These are phyloP conservation scores for Vanrija pseudolonga DNA, from an alignment of 1,284 basidiomycete genomes.

Conservation along the genomic window DNA sequence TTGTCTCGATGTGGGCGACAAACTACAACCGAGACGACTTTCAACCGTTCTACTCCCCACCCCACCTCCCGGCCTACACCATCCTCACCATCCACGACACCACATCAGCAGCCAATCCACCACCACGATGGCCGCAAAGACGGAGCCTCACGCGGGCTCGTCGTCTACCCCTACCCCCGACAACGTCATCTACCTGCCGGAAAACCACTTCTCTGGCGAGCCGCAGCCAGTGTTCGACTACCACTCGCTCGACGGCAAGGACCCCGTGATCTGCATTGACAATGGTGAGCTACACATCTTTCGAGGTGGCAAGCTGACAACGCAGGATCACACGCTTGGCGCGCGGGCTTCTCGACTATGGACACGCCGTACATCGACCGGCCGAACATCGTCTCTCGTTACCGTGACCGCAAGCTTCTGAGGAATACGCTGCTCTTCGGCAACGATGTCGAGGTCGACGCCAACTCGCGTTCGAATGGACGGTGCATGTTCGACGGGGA, in stretches of 20 bases:
- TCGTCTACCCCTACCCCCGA: constrained; percentile 14
- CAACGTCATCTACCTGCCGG: constrained; percentile 33
- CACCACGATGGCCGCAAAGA: constrained; percentile 1
- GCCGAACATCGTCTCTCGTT: constrained; percentile 73
- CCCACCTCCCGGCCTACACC: background rate
- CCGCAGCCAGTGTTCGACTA: constrained; percentile 35
- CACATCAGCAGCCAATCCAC: too few species aligned
- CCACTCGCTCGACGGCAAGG: constrained; percentile 26
- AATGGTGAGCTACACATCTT: constrained; percentile 61
- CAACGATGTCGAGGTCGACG: constrained; percentile 75
- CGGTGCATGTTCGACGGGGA: constrained; percentile 87
- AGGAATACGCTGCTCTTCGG: constrained; percentile 78
- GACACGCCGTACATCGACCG: constrained; percentile 56
- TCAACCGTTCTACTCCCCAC: too few species aligned
- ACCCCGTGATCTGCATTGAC: constrained; percentile 71
- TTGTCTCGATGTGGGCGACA: background rate
- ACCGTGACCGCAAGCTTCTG: constrained; percentile 80
- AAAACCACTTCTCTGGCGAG: constrained; percentile 18
- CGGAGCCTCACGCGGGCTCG: constrained; percentile 8
- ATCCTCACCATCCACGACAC: background rate
- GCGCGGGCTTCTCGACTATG: constrained; percentile 73
- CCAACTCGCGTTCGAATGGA: constrained; percentile 69
- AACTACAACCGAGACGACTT: background rate
- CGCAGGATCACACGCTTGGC: constrained; percentile 68
- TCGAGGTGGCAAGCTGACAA: background rate